phyloP scores from a whole-genome alignment of 1,139 yeast species.

The Debaryomyces nepalensis region DNA sequence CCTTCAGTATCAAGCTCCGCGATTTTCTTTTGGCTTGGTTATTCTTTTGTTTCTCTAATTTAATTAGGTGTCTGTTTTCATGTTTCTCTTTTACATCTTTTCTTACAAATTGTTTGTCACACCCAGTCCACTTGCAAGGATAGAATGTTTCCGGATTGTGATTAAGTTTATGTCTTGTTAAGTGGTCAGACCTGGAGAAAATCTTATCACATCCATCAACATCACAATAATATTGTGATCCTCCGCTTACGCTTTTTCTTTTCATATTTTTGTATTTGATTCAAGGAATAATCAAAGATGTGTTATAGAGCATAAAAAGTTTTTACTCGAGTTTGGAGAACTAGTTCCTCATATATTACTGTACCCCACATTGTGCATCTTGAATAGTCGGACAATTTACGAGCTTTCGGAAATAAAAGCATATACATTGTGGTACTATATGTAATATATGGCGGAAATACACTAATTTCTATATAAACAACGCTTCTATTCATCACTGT shows the following conservation, averaged over 20 bases:
- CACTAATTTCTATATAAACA: neutral
- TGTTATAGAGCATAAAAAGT: neutral
- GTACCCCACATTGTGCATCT: constrained; percentile 3
- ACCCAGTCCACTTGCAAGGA: constrained; percentile 29
- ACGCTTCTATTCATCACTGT: constrained; percentile 15
- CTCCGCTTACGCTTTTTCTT: neutral
- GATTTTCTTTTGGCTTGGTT: neutral
- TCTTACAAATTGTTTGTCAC: constrained; percentile 41
- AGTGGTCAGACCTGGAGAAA: constrained; percentile 43
- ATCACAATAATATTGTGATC: constrained; percentile 16
- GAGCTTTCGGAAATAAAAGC: neutral
- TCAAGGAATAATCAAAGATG: too few relatives aligned
- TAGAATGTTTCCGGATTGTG: constrained; percentile 39
- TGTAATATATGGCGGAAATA: too few relatives aligned
- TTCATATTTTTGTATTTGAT: too few relatives aligned
- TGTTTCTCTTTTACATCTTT: constrained; percentile 43
- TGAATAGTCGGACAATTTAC: neutral
- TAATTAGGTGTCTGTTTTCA: constrained; percentile 29
- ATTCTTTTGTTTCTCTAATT: constrained; percentile 15
- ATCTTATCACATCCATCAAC: constrained; percentile 32
- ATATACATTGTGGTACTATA: too few relatives aligned
- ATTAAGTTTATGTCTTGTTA: constrained; percentile 42
- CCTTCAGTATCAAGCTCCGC: constrained; percentile 4
- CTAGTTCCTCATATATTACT: neutral
- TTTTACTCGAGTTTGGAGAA: neutral